Evolutionary conservation across 768 basidiomycete genomes (phyloP).

Genomic region (Leccinum olivaceopallidum): DNA sequence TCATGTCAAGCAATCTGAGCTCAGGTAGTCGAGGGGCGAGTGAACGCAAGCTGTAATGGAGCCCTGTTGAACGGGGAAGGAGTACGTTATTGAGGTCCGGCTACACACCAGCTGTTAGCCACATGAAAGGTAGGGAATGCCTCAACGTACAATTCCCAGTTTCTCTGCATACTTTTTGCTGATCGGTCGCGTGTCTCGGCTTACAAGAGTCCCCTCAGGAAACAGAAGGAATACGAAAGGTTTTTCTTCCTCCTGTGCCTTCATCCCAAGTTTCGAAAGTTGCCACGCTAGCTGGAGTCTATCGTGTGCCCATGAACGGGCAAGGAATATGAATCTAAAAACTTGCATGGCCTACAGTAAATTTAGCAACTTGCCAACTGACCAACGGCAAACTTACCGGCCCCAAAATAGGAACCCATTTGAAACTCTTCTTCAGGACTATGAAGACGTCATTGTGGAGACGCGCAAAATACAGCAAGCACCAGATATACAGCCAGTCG

Average conservation of each 20-base stretch:
- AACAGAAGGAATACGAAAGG: constrained; percentile 86
- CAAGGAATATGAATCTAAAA: constrained; percentile 91
- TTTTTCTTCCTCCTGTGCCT: constrained; percentile 64
- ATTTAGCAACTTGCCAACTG: constrained; percentile 9
- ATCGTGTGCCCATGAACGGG: constrained; percentile 90
- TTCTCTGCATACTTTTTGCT: constrained; percentile 89
- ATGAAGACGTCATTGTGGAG: constrained; percentile 81
- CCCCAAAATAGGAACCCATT: constrained; percentile 83
- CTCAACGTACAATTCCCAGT: constrained; percentile 73
- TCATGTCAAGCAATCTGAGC: constrained; percentile 86
- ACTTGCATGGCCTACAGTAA: constrained; percentile 81
- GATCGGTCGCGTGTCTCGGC: constrained; percentile 79
- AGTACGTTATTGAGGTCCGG: constrained; percentile 78
- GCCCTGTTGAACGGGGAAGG: constrained; percentile 89
- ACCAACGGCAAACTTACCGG: constrained; percentile 56
- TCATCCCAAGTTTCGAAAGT: constrained; percentile 67
- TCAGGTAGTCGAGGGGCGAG: constrained; percentile 75
- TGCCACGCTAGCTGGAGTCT: constrained; percentile 61
- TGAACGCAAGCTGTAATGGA: constrained; percentile 81
- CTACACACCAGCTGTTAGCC: constrained; percentile 41
- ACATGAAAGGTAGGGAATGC: constrained; percentile 7
- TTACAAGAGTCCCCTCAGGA: constrained; percentile 95
- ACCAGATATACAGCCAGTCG: constrained; percentile 92
- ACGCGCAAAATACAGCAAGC: constrained; percentile 69
- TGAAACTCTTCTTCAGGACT: constrained; percentile 88